Base-by-base conservation (phyloP, 2,329 filamentous ascomycete genomes). In the Didymella segeticola region DNA sequence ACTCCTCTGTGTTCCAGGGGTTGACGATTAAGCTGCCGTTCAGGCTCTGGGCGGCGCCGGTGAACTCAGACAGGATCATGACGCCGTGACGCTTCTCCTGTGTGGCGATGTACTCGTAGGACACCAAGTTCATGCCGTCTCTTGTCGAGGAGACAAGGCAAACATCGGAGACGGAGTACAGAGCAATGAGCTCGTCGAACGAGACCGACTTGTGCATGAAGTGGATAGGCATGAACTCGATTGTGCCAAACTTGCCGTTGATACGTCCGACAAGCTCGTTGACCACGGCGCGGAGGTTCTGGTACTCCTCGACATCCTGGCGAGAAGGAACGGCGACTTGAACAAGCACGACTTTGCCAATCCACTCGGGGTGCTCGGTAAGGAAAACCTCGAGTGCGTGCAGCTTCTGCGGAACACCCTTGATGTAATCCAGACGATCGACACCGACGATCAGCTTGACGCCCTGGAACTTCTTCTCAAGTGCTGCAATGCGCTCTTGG, bases 201-300 rank as follows among this genome's bases (percentile, higher is more conserved):
- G 87, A 87, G 70, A 98, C 92, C 4, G 91, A 96, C 78, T 97
- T 96, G 79, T 98, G 95, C 68, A 98, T 87, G 80, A 97, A 98
- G 77, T 98, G 95, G 66, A 99, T 98, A 1, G 95, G 95, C 89
- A 96, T 97, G 79, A 97, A 98, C 76, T 98, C 93, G 69, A 98
- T 89, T 26, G 93, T 97, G 73, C 93, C 93, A 70, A 97, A 98
- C 72, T 90, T 92, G 70, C 95, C 95, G 72, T 99, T 99, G 79
- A 99, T 98, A 57, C 93, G 86, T 30, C 95, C 95, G 12, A 98
- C 93, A 10, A 98, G 84, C 79, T 99, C 95, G 74, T 98, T 99
- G 71, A 97, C 93, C 4, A 96, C 91, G 17, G 93, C 92, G 23
- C 93, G 88, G 29, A 99, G 82, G 71, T 98, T 97, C 75, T 98